These are phyloP conservation scores for Kurtzmaniella quercitrusa DNA, from an alignment of 1,139 yeast genomes.

Conservation along the genomic window DNA sequence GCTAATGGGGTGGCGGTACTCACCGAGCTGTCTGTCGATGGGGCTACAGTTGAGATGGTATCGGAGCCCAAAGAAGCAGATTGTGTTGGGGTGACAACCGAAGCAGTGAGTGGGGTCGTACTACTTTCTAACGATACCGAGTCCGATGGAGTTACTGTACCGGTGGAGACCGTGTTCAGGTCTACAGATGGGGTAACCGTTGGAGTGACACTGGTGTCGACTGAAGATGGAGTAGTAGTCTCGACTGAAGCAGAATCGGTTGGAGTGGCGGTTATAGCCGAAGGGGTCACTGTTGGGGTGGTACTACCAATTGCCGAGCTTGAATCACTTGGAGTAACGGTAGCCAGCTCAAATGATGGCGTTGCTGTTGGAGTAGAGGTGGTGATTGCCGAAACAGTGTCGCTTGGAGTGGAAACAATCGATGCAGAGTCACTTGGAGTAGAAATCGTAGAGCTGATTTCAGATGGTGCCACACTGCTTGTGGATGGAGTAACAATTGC, in stretches of 20 bases:
- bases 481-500: conserved; percentile 1
- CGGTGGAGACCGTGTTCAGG: background rate
- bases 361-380: background rate
- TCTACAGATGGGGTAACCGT: conserved; percentile 6
- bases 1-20: conserved; percentile 5
- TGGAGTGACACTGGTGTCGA: conserved; percentile 4
- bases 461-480: too few relatives aligned
- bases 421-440: conserved; percentile 3
- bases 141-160: conserved; percentile 1
- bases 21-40: too few relatives aligned
- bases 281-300: conserved; percentile 2
- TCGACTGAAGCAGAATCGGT: conserved; percentile 1
- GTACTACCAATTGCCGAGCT: background rate
- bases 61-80: conserved; percentile 2
- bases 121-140: conserved; percentile 5
- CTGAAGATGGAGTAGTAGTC: conserved; percentile 3
- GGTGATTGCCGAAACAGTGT: background rate
- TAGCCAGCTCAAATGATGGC: conserved; percentile 2
- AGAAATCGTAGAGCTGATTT: conserved; percentile 5
- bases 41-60: conserved; percentile 1
- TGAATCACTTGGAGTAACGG: conserved; percentile 5
- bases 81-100: conserved; percentile 1
- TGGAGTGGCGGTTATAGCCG: conserved; percentile 2
- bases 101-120: background rate
- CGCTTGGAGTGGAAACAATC: conserved; percentile 4